These are phyloP conservation scores for Tulasnella sp. DNA, from an alignment of 768 basidiomycete species.

Conservation along the genomic window DNA sequence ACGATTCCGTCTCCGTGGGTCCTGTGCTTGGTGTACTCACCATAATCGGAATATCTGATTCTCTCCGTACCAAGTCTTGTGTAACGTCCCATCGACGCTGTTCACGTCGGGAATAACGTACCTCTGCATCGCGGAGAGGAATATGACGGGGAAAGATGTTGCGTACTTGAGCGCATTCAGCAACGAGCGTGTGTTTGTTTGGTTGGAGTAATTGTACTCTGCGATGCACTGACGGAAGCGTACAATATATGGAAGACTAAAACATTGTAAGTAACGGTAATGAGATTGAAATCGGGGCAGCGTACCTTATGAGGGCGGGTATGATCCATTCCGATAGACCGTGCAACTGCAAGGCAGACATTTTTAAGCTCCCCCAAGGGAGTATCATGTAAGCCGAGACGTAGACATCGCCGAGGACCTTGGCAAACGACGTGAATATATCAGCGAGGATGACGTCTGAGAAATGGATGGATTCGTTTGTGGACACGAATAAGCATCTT, in stretches of 20 bases:
- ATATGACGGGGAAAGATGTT: conserved; percentile 91
- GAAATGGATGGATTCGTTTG: conserved; percentile 59
- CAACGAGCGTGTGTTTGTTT: conserved; percentile 60
- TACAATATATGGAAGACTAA: conserved; percentile 74
- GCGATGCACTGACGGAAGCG: conserved; percentile 90
- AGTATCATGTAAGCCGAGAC: conserved; percentile 78
- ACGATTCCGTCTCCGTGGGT: background rate
- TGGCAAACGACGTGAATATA: conserved; percentile 91
- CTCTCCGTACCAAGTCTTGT: conserved; percentile 55
- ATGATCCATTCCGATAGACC: conserved; percentile 63
- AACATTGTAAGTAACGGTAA: conserved; percentile 5
- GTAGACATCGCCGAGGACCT: conserved; percentile 92
- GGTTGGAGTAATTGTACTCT: conserved; percentile 52
- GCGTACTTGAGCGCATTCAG: conserved; percentile 94
- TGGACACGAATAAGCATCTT: conserved; percentile 60
- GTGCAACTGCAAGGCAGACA: conserved; percentile 23
- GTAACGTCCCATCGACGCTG: conserved; percentile 33
- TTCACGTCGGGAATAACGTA: conserved; percentile 49
- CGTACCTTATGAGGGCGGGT: conserved; percentile 78
- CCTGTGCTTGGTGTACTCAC: too few species aligned
- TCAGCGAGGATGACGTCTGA: conserved; percentile 90
- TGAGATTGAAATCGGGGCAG: background rate
- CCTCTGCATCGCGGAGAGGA: conserved; percentile 82
- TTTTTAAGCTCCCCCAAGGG: conserved; percentile 62
- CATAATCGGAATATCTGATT: conserved; percentile 74